Evolutionary conservation across 805 yeast genomes (phyloP).

Genomic region (Zygoascus biomembranicola): DNA sequence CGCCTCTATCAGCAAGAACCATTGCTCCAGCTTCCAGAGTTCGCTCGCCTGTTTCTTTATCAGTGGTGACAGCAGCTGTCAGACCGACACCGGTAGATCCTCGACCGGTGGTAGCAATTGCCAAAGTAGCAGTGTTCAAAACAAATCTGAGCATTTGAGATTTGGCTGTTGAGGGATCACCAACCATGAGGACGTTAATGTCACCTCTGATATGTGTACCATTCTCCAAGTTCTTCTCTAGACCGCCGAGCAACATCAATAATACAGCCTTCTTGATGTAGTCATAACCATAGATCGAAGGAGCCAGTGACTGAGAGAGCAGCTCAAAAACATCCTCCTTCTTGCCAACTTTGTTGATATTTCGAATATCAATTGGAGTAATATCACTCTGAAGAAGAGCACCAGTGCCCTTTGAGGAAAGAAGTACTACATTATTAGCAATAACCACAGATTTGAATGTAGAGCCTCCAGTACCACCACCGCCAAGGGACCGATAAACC

Average conservation of each 20-base stretch:
- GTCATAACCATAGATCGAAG: slow-evolving; percentile 91
- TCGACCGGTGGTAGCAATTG: slow-evolving; percentile 97
- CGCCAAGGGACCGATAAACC: slow-evolving; percentile 86
- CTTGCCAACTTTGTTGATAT: slow-evolving; percentile 71
- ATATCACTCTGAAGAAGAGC: slow-evolving; percentile 56
- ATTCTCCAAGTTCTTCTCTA: slow-evolving; percentile 84
- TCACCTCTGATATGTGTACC: slow-evolving; percentile 98
- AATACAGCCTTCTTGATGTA: slow-evolving; percentile 85
- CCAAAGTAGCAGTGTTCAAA: slow-evolving; percentile 86
- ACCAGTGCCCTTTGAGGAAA: slow-evolving; percentile 82
- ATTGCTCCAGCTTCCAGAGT: slow-evolving; percentile 98
- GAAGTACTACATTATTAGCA: slow-evolving; percentile 82
- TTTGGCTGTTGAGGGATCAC: slow-evolving; percentile 98
- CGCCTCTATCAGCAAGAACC: slow-evolving; percentile 96
- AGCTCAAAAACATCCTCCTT: slow-evolving; percentile 66
- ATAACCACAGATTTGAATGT: slow-evolving; percentile 76
- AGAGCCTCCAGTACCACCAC: slow-evolving; percentile 33
- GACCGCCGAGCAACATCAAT: slow-evolving; percentile 87
- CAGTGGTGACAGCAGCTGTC: slow-evolving; percentile 96
- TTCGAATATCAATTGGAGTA: slow-evolving; percentile 76
- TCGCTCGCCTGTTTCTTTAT: slow-evolving; percentile 94
- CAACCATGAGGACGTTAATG: slow-evolving; percentile 91
- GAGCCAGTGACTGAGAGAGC: slow-evolving; percentile 82
- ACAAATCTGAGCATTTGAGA: slow-evolving; percentile 93
- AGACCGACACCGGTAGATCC: slow-evolving; percentile 99